Evolutionary conservation across 2,329 filamentous ascomycete genomes (phyloP), one percentile per base, ranked within the genome.

Genomic region (Sporothrix humicola): DNA sequence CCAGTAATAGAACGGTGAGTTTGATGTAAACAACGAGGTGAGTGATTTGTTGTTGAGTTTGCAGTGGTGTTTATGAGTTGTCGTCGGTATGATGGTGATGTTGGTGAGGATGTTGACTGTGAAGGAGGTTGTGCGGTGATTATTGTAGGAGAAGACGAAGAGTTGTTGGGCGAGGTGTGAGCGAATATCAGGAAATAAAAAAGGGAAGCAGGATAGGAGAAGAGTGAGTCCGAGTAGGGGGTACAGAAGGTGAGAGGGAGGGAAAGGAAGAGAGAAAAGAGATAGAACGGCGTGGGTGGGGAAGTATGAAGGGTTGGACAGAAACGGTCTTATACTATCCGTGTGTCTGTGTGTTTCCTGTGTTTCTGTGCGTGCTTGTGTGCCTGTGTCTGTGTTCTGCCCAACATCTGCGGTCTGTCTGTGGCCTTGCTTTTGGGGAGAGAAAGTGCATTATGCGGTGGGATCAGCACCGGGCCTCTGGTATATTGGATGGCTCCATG

Each of bases 401-500:
- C n/a, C 23, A 26, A 9, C 20, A 56, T 56, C 52, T 56, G 52
- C 23, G 20, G 52, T 23, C 20, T 56, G 6, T 52, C 37, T n/a
- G 37, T 66, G 20, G 61, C 23, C 48, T 20, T 20, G 44, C 56
- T 46, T 46, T 48, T n/a, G 17, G 31, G 31, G 44, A 13, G 52
- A 59, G 44, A 13, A 44, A 52, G 46, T 69, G 72, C 75, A 74
- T 74, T 74, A 56, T 72, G 72, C 63, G 54, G 71, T 74, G 72
- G 72, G 65, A 74, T 71, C 74, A 75, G 73, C 73, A 72, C 73
- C 61, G 71, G 69, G 71, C 65, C 46, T 72, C 23, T 71, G 65
- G 72, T 70, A 74, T 68, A 74, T 73, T 75, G 73, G 59, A 75
- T 76, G 75, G 74, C 72, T 75, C 74, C 74, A 76, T 72, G 61